Evolutionary conservation across 2,329 filamentous ascomycete species (phyloP).

Genomic region (Claviceps africana): DNA sequence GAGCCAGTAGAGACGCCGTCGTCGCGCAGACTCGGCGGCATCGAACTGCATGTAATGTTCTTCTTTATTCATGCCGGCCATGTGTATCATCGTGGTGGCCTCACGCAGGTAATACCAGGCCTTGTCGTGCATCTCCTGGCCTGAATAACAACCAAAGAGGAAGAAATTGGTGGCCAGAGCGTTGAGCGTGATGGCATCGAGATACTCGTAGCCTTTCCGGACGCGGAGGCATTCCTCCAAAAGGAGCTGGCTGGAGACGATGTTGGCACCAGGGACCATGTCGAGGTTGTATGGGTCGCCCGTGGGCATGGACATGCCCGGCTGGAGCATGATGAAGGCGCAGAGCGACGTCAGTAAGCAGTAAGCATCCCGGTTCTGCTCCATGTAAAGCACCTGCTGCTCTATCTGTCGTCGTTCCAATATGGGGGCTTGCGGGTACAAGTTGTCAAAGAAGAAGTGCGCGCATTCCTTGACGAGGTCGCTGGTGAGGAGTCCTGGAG

Average conservation of each 20-base stretch:
- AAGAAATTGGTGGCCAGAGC: constrained; percentile 64
- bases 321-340: constrained; percentile 55
- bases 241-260: constrained; percentile 50
- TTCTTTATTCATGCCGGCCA: constrained; percentile 47
- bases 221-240: constrained; percentile 55
- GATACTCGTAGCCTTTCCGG: constrained; percentile 47
- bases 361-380: constrained; percentile 48
- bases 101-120: constrained; percentile 72
- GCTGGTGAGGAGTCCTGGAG: constrained; percentile 43
- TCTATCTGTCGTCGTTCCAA: constrained; percentile 45
- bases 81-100: constrained; percentile 54
- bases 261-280: constrained; percentile 42
- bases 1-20: constrained; percentile 58
- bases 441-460: constrained; percentile 54
- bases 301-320: constrained; percentile 47
- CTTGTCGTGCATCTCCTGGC: constrained; percentile 57
- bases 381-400: constrained; percentile 44
- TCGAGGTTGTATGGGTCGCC: constrained; percentile 43
- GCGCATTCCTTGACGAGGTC: constrained; percentile 53
- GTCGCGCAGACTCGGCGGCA: constrained; percentile 44
- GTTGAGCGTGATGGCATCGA: constrained; percentile 41
- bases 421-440: constrained; percentile 51
- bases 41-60: constrained; percentile 47
- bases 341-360: constrained; percentile 51
- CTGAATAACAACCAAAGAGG: constrained; percentile 58